These are phyloP conservation scores for Neonectria hederae DNA, from an alignment of 2,329 filamentous ascomycete species.

Conservation along the genomic window DNA sequence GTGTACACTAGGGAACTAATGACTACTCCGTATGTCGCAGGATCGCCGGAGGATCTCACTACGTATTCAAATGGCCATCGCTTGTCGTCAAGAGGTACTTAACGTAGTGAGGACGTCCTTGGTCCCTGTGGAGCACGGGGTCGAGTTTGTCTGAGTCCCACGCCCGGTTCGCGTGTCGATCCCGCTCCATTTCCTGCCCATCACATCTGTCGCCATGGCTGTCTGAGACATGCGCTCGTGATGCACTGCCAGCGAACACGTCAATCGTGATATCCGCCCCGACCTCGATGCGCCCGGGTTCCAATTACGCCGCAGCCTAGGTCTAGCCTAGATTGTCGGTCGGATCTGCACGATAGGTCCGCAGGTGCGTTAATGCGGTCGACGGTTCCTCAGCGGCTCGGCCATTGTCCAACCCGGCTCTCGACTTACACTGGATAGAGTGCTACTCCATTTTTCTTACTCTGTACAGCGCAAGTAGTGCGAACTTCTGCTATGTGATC, in stretches of 20 bases:
- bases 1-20: neutral
- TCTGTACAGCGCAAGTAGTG: slow-evolving; percentile 11
- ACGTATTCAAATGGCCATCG: neutral
- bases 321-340: slow-evolving; percentile 35
- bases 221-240: slow-evolving; percentile 41
- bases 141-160: slow-evolving; percentile 5
- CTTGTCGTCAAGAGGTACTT: slow-evolving; percentile 24
- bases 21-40: neutral
- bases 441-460: slow-evolving; percentile 7
- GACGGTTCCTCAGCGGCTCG: slow-evolving; percentile 30
- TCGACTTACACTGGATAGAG: slow-evolving; percentile 12
- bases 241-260: slow-evolving; percentile 45
- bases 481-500: slow-evolving; percentile 23
- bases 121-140: slow-evolving; percentile 19
- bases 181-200: slow-evolving; percentile 32
- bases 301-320: slow-evolving; percentile 35
- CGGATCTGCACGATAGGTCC: slow-evolving; percentile 39
- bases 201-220: slow-evolving; percentile 30
- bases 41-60: slow-evolving; percentile 17
- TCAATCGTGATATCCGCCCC: slow-evolving; percentile 30
- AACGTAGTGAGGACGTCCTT: slow-evolving; percentile 5
- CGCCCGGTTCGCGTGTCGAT: slow-evolving; percentile 34
- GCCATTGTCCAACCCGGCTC: slow-evolving; percentile 3
- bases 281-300: slow-evolving; percentile 20
- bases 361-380: slow-evolving; percentile 32